Evolutionary conservation across 345 rosid genomes (phyloP), one percentile per base, ranked within the genome.

Genomic region (Reutealis trisperma): DNA sequence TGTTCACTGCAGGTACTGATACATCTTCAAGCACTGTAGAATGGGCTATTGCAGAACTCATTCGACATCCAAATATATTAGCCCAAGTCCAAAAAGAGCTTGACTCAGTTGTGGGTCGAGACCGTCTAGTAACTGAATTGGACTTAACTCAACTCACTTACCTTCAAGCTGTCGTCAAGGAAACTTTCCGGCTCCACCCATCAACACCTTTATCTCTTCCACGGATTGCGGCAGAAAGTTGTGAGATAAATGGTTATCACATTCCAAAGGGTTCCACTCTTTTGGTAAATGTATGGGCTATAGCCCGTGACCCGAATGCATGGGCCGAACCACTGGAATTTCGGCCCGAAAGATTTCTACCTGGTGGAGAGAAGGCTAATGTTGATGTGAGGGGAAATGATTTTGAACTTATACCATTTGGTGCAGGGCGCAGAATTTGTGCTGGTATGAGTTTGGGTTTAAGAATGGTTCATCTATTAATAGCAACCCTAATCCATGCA

Each of bases 1-100:
- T 95, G 99, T 93, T 95, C 63, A 82, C 92, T 0, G 98, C 99
- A 2, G 99, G 98, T 1, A 95, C 99, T 0, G 99, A 95, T 86
- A 95, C 99, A 58, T 84, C 98, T n/a, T 87, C 97, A 8, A 89
- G 97, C 79, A 95, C 99, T 0, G 87, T 86, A 25, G 99, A 95
- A 27, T 95, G 99, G 99, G 96, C 94, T 60, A 85, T 93, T 27
- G 93, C 99, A 0, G 99, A 95, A 52, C 80, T 95, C 0, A 87
- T 95, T 12, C 89, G 98, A 18, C 94, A 93, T 70, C 99, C 98
- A 1, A 64, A 75, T 3, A 83, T 87, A 72, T 60, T 90, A 71
- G 80, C 78, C 60, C 83, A 67, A 51, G 88, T 86, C 81, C 87
- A 77, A 70, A 42, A 74, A 57, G 99, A 95, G 75, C 77, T 93